Base-by-base conservation (phyloP, 1,139 yeast species). In the Kodamaea fungicola region DNA sequence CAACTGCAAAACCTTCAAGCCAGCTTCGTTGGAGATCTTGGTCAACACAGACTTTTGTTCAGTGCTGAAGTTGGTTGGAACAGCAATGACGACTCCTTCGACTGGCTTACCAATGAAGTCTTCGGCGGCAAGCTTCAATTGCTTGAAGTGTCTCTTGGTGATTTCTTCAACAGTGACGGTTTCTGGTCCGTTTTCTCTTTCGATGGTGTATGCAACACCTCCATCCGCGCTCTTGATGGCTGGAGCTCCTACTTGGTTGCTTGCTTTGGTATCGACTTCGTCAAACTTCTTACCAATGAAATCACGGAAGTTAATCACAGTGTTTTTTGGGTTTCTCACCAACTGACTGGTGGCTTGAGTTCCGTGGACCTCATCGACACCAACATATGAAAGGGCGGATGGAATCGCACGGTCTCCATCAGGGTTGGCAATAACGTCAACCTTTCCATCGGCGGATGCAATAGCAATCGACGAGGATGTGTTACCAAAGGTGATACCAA, bases 321-420 rank as follows among this genome's bases (percentile, higher is more conserved):
- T 92, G 73, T 82, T 87, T 44, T 70, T 69, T 45, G 97, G 81
- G 74, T 90, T 88, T 76, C 98, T 86, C 47, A 92, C 74, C 58
- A 92, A 71, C 69, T 94, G 97, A 43, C 89, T 87, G 55, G 83
- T 71, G 44, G 98, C 98, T 71, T 94, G 97, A 47, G 88, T 84
- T 44, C 99, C 99, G 61, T 92, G 97, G 69, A 87, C 92, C 70
- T 92, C 98, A 61, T 92, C 97, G 39, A 77, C 83, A 46, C 95
- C 96, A 44, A 89, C 89, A 62, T 90, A 92, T 10, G 97, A 83
- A 47, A 92, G 74, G 40, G 86, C 86, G 19, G 97, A 85, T 46
- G 97, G 96, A 59, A 92, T 92, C 44, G 94, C 78, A 71, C 98
- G 89, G 67, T 94, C 98, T 62, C 99, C 99, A 59, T 92, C 98